phyloP scores from a whole-genome alignment of 805 yeast species.

The Wickerhamomyces bisporus region DNA sequence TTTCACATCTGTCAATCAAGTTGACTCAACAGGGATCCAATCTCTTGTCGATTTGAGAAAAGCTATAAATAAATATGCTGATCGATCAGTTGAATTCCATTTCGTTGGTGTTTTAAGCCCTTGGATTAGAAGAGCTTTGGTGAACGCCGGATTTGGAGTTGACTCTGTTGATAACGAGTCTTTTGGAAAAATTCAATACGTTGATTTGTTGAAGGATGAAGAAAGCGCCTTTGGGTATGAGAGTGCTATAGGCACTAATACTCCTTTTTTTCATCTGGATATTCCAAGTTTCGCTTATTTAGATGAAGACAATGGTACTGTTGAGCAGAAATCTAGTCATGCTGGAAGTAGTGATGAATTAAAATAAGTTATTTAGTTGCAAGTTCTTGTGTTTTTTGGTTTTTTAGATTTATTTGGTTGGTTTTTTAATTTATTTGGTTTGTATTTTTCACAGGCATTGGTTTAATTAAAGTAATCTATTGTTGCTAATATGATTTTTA shows the following conservation, averaged over 20 bases:
- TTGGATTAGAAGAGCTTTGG: conserved; percentile 77
- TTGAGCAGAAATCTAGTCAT: too few relatives aligned
- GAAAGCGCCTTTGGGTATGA: conserved; percentile 31
- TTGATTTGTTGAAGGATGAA: conserved; percentile 19
- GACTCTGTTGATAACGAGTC: conserved; percentile 45
- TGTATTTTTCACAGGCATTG: too few relatives aligned
- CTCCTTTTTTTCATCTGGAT: conserved; percentile 76
- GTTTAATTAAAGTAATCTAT: too few relatives aligned
- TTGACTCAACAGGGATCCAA: conserved; percentile 80
- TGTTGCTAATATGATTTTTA: too few relatives aligned
- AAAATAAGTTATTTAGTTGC: too few relatives aligned
- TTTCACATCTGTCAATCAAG: conserved; percentile 67
- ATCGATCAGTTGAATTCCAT: conserved; percentile 83
- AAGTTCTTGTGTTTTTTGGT: too few relatives aligned
- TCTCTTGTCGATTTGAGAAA: conserved; percentile 70
- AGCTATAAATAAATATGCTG: conserved; percentile 68
- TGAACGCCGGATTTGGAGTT: conserved; percentile 74
- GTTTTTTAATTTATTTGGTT: conserved; percentile 1
- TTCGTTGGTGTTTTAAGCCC: conserved; percentile 80
- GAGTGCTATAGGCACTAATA: conserved; percentile 57
- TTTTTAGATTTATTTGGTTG: too few relatives aligned
- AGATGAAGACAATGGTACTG: conserved; percentile 9
- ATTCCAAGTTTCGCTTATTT: conserved; percentile 43
- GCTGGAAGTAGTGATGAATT: too few relatives aligned
- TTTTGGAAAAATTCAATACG: conserved; percentile 12